A percentile compares a stretch with the other conserved stretches of the same genome.
Evolutionary conservation across 2,329 filamentous ascomycete genomes (phyloP).

Genomic region (Alternaria arbusti): DNA sequence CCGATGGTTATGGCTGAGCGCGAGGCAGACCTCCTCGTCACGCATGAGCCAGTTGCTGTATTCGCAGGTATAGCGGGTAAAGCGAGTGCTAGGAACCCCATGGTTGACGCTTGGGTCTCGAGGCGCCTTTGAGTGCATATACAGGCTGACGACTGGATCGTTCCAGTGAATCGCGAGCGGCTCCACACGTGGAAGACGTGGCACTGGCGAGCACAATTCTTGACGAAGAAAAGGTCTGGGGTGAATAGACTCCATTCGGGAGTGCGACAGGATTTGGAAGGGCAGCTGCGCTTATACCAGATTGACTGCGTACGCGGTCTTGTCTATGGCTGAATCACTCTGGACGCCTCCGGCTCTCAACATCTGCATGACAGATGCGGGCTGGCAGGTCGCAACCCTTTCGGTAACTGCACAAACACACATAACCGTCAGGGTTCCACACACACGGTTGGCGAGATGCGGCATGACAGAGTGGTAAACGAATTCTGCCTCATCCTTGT

Average conservation of each 20-base stretch:
- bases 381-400: not conserved
- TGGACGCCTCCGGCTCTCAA: not conserved
- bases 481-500: not conserved
- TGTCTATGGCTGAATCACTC: not conserved
- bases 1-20: not conserved
- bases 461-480: not conserved
- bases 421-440: not conserved
- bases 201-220: not conserved
- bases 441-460: not conserved
- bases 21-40: not conserved
- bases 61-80: not conserved
- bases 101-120: no score
- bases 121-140: not conserved
- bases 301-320: no score
- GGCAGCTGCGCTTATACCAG: not conserved
- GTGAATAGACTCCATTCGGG: not conserved
- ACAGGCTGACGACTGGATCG: not conserved
- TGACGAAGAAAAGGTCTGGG: not conserved
- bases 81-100: not conserved
- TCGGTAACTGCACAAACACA: not conserved
- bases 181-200: not conserved
- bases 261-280: not conserved
- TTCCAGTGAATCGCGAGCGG: not conserved
- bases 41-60: not conserved
- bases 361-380: not conserved